A percentile compares a stretch with the other conserved stretches of the same genome.
phyloP scores from a whole-genome alignment of 148 eudicot genomes.

The Spergularia bocconei region DNA sequence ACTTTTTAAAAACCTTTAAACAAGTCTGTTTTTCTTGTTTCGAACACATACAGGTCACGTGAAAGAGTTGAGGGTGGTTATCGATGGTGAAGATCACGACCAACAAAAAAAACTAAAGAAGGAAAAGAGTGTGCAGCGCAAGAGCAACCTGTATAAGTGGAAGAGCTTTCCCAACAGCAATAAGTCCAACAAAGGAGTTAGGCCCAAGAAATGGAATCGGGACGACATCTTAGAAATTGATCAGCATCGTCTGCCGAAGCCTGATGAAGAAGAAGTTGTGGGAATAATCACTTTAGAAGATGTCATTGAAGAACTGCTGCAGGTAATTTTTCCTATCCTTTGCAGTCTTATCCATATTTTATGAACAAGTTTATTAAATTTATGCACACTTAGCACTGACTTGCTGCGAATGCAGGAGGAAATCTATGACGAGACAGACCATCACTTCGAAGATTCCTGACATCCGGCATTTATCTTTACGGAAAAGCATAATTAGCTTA shows the following conservation, averaged over 20 bases:
- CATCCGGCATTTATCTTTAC: not conserved
- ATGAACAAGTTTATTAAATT: not conserved
- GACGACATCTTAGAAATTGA: constrained; percentile 73
- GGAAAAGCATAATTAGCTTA: not conserved
- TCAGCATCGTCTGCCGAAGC: constrained; percentile 62
- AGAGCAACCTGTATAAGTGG: constrained; percentile 61
- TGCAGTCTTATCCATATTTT: not conserved
- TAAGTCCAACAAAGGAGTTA: constrained; percentile 44
- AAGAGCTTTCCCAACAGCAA: constrained; percentile 72
- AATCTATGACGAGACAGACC: constrained; percentile 96
- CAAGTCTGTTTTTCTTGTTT: not conserved
- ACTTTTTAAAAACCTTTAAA: not conserved
- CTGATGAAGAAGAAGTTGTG: constrained; percentile 85
- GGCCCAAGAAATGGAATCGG: constrained; percentile 70
- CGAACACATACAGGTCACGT: constrained; percentile 27
- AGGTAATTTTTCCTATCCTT: constrained; percentile 38
- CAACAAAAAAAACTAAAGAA: constrained; percentile 34
- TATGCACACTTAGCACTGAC: not conserved
- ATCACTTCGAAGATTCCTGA: constrained; percentile 69
- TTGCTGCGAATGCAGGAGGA: constrained; percentile 61
- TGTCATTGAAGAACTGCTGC: constrained; percentile 90
- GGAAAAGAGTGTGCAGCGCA: constrained; percentile 43
- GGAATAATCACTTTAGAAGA: constrained; percentile 93
- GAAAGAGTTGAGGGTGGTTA: constrained; percentile 58
- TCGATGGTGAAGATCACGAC: constrained; percentile 48